These are phyloP conservation scores for Coprinopsis marcescibilis DNA, from an alignment of 768 basidiomycete species.

Conservation along the genomic window DNA sequence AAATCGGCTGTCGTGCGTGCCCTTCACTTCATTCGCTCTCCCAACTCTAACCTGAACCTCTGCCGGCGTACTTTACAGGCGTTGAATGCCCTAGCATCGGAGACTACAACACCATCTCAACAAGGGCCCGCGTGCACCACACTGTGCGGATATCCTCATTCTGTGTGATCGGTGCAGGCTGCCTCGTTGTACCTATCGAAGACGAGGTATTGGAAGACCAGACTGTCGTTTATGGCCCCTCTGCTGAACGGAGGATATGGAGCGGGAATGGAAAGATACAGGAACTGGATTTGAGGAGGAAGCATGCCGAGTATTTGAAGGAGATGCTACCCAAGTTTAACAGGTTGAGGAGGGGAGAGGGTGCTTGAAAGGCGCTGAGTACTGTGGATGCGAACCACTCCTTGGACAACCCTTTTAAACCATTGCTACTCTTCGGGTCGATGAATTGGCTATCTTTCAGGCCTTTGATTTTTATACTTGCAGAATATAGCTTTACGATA, in stretches of 20 bases:
- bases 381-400: background rate
- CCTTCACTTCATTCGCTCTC: background rate
- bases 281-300: conserved; percentile 75
- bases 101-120: conserved; percentile 79
- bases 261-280: conserved; percentile 81
- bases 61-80: conserved; percentile 57
- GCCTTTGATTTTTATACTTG: too few species aligned
- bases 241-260: conserved; percentile 72
- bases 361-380: conserved; percentile 13
- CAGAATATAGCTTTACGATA: too few species aligned
- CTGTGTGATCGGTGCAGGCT: conserved; percentile 80
- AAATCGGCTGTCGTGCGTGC: conserved; percentile 84
- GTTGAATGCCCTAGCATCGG: conserved; percentile 85
- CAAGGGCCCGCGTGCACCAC: conserved; percentile 78
- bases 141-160: conserved; percentile 73
- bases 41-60: background rate
- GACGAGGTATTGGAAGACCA: conserved; percentile 77
- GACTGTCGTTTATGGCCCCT: conserved; percentile 78
- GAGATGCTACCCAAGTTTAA: conserved; percentile 94
- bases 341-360: conserved; percentile 57
- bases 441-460: background rate
- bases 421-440: background rate
- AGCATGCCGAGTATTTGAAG: conserved; percentile 86
- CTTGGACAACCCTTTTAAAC: background rate
- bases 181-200: conserved; percentile 71